Conservation (phyloP, 2,329 filamentous ascomycete species). For the Fusarium abutilonis region DNA sequence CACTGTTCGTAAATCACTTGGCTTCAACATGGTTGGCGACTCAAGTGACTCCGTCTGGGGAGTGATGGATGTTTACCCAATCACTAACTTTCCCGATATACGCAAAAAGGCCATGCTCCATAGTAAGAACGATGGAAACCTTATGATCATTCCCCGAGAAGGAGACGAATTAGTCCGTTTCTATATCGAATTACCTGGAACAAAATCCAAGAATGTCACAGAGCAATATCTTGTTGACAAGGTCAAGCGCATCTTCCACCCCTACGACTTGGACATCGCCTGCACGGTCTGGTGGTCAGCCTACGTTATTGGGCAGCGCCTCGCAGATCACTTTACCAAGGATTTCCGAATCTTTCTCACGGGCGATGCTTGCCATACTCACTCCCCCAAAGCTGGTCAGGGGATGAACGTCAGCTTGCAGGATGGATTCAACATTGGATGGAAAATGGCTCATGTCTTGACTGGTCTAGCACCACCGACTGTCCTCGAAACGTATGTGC, state of each 20-base stretch:
- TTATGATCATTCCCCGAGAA: conserved; percentile 45
- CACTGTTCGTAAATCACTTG: conserved; percentile 39
- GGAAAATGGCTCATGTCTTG: conserved; percentile 62
- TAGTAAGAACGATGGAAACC: conserved; percentile 32
- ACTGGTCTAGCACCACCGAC: conserved; percentile 38
- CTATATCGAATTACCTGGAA: conserved; percentile 33
- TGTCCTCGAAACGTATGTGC: conserved; percentile 59
- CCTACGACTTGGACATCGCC: conserved; percentile 59
- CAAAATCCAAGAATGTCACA: conserved; percentile 13
- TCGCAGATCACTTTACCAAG: conserved; percentile 52
- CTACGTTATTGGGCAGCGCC: conserved; percentile 72
- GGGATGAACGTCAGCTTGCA: conserved; percentile 80
- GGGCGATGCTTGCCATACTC: conserved; percentile 68
- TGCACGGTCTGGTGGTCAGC: conserved; percentile 43
- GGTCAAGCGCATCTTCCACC: conserved; percentile 62
- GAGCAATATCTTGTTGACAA: conserved; percentile 49
- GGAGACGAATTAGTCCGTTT: conserved; percentile 39
- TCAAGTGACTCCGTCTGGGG: conserved; percentile 46
- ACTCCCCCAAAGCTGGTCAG: conserved; percentile 69
- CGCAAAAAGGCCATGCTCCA: conserved; percentile 46
- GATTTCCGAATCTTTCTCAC: conserved; percentile 72
- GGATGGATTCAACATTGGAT: conserved; percentile 65
- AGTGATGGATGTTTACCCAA: conserved; percentile 42
- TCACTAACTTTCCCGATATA: conserved; percentile 45
- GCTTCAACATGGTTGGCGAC: conserved; percentile 43